These are phyloP conservation scores for Vigna trinervia DNA, from an alignment of 306 rosid species.

Conservation along the genomic window DNA sequence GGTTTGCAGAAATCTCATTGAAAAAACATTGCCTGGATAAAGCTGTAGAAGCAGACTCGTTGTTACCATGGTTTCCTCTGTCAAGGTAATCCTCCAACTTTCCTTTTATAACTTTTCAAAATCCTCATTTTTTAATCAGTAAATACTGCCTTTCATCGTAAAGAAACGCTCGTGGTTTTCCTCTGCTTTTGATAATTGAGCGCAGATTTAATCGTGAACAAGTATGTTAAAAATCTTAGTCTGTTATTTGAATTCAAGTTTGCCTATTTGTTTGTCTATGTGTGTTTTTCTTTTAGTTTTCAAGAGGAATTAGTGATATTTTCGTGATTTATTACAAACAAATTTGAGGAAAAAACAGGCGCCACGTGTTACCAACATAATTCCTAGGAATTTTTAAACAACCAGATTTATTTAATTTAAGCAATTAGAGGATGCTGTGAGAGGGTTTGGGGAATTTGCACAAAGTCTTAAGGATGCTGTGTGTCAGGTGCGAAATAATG, in stretches of 20 bases:
- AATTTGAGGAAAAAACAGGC: not conserved
- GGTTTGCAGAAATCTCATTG: not conserved
- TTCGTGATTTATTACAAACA: not conserved
- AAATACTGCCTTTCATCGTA: not conserved
- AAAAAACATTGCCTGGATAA: not conserved
- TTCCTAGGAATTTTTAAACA: not conserved
- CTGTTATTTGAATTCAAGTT: conserved; percentile 1
- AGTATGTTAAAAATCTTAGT: not conserved
- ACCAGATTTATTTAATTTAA: not conserved
- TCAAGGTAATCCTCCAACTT: conserved; percentile 36
- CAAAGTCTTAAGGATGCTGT: not conserved
- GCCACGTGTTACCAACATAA: not conserved
- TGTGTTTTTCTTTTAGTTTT: not conserved
- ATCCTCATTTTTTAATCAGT: not conserved
- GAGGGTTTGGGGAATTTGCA: not conserved
- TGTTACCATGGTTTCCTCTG: conserved; percentile 33
- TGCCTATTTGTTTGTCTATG: not conserved
- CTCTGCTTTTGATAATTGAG: not conserved
- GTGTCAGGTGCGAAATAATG: not conserved
- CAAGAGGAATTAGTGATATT: not conserved
- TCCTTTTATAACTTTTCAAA: not conserved
- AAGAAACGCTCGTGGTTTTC: not conserved
- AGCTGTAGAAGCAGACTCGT: not conserved
- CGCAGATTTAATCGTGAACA: not conserved
- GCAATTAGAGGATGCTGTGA: not conserved